Conservation (phyloP, 108 stramenopile species). For the Stephanodiscus triporus region DNA sequence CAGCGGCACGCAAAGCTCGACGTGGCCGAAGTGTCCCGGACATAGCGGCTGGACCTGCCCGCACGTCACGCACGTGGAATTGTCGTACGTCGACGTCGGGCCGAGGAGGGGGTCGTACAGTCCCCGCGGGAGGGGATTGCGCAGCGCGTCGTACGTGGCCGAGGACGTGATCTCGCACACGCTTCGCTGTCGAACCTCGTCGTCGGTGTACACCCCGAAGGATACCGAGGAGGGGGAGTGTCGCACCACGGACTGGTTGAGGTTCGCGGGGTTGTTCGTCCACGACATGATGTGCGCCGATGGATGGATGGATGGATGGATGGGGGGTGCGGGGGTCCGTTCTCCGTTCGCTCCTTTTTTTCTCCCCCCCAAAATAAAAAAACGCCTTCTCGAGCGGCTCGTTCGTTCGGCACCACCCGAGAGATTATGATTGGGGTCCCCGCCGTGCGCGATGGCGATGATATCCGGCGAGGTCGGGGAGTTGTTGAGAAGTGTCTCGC, state of each 20-base stretch:
- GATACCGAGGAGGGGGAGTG: slow-evolving; percentile 41
- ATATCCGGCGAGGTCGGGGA: too few relatives aligned
- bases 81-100: slow-evolving; percentile 58
- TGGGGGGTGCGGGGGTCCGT: too few relatives aligned
- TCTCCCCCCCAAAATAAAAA: too few relatives aligned
- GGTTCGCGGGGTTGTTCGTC: slow-evolving; percentile 15
- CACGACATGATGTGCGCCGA: not conserved
- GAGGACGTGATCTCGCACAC: slow-evolving; percentile 91
- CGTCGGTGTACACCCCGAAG: slow-evolving; percentile 85
- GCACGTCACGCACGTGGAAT: slow-evolving; percentile 90
- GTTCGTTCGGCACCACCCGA: too few relatives aligned
- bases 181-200: slow-evolving; percentile 86
- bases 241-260: slow-evolving; percentile 45
- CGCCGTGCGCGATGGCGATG: too few relatives aligned
- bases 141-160: slow-evolving; percentile 82
- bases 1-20: slow-evolving; percentile 95
- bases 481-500: too few relatives aligned
- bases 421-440: too few relatives aligned
- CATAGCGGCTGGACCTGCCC: slow-evolving; percentile 75
- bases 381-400: too few relatives aligned
- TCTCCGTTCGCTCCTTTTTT: too few relatives aligned
- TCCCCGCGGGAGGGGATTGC: slow-evolving; percentile 85
- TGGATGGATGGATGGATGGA: too few relatives aligned
- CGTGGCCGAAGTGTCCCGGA: slow-evolving; percentile 96
- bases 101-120: slow-evolving; percentile 96